Percentiles rank a stretch among this genome's conserved stretches.
These are phyloP conservation scores for Prunella vulgaris DNA, from an alignment of 257 asterid genomes.

Conservation along the genomic window DNA sequence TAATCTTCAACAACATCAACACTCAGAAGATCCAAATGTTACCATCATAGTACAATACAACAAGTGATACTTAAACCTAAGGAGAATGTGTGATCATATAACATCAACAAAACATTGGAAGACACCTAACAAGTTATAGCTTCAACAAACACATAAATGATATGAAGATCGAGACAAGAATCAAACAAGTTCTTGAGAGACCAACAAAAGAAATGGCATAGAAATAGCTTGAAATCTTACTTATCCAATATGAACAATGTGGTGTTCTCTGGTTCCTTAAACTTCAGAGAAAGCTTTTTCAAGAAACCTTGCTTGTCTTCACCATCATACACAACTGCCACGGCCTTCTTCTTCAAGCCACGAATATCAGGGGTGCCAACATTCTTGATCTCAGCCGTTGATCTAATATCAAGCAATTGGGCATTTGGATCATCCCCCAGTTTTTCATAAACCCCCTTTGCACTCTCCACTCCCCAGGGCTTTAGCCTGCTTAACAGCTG, in stretches of 20 bases:
- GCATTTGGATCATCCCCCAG: conserved; percentile 61
- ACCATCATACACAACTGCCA: conserved; percentile 48
- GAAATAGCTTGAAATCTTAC: conserved; percentile 41
- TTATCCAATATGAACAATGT: conserved; percentile 86
- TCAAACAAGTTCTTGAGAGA: background rate
- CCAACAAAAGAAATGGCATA: background rate
- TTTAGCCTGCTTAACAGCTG: conserved; percentile 53
- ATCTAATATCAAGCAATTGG: conserved; percentile 74
- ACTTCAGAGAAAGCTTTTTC: conserved; percentile 57
- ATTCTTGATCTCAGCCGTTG: conserved; percentile 44
- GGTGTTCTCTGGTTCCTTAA: conserved; percentile 80
- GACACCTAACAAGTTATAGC: background rate
- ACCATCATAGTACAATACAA: too few relatives aligned
- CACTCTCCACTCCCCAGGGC: conserved; percentile 81
- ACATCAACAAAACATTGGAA: background rate
- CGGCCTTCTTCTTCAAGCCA: conserved; percentile 69
- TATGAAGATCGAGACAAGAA: background rate
- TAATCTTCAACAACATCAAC: background rate
- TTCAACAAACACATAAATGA: background rate
- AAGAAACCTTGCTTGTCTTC: conserved; percentile 77
- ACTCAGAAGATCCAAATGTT: too few relatives aligned
- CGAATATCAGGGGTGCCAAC: conserved; percentile 66
- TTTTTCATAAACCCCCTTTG: conserved; percentile 61
- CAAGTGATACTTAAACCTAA: background rate
- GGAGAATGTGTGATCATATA: background rate